Evolutionary conservation across 148 eudicot species (phyloP).

Genomic region (Cornus florida): DNA sequence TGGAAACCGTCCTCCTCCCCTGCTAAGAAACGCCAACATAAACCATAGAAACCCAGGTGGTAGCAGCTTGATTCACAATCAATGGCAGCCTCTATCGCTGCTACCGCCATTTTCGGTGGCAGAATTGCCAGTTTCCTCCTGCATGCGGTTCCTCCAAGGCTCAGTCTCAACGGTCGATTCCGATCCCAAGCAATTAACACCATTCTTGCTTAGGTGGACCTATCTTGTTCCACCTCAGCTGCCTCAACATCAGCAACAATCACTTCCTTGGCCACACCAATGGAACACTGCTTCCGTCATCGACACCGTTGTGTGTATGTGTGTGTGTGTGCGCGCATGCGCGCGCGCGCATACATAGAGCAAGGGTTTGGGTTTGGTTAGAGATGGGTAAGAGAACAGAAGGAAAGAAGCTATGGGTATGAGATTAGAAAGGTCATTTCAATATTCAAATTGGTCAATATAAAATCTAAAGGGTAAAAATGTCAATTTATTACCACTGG

Average conservation of each 20-base stretch:
- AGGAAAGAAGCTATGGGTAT: no score
- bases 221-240: background rate
- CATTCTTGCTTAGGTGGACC: background rate
- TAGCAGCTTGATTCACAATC: conserved; percentile 11
- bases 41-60: background rate
- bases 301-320: no score
- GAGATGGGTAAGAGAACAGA: no score
- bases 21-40: conserved; percentile 11
- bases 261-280: conserved; percentile 14
- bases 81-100: conserved; percentile 50
- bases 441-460: no score
- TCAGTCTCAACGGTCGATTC: conserved; percentile 26
- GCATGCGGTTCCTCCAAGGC: conserved; percentile 69
- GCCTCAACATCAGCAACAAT: conserved; percentile 9
- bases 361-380: no score
- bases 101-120: conserved; percentile 96
- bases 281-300: background rate
- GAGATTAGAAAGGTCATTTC: no score
- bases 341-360: no score
- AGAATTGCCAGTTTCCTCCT: conserved; percentile 90
- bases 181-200: conserved; percentile 11
- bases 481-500: no score
- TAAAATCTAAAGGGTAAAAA: no score
- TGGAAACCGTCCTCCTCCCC: conserved; percentile 42
- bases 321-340: no score